Base-by-base conservation (phyloP, 768 basidiomycete genomes). In the Postia placenta region DNA sequence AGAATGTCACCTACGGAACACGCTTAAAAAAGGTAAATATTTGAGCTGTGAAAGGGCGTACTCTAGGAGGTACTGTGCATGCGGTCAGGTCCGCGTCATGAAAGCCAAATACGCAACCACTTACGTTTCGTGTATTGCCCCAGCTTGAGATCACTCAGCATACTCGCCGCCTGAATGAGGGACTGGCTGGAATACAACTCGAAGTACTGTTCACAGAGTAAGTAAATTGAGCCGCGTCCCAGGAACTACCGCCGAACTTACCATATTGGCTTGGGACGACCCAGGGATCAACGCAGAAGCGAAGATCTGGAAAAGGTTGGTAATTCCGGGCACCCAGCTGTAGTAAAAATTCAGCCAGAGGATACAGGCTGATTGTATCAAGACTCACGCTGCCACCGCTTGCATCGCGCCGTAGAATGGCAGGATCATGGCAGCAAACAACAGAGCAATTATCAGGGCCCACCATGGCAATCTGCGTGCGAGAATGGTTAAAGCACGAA, bases 231-330 rank as follows among this genome's bases (percentile, higher is more conserved):
- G 30, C 30, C 15, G 15, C 30, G n/a, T n/a, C n/a, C n/a, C n/a
- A n/a, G n/a, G n/a, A n/a, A 35, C n/a, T n/a, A 9, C 9, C 11
- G n/a, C 33, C n/a, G 23, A 11, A 42, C 43, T 5, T 45, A 45
- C 44, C 74, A 77, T 74, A 62, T 76, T 83, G 11, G 78, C 74
- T 41, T 77, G 69, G 3, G 70, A 67, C 35, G 68, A 73, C 40
- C 73, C 78, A 5, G 73, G 76, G 49, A 73, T 72, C 54, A 76
- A 67, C 28, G 60, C 66, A 2, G 71, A 73, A 4, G 72, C 77
- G 35, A 80, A 57, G 65, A 82, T 80, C 68, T 79, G 64, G 39
- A 72, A 62, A 49, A 74, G 56, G 53, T 53, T 57, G 37, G 54
- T 40, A 26, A 58, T 55, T 28, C 44, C 44, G 4, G 44, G 11